Evolutionary conservation across 768 basidiomycete genomes (phyloP), one percentile per base, ranked within the genome.

Genomic region (Cystobasidium tubakii): DNA sequence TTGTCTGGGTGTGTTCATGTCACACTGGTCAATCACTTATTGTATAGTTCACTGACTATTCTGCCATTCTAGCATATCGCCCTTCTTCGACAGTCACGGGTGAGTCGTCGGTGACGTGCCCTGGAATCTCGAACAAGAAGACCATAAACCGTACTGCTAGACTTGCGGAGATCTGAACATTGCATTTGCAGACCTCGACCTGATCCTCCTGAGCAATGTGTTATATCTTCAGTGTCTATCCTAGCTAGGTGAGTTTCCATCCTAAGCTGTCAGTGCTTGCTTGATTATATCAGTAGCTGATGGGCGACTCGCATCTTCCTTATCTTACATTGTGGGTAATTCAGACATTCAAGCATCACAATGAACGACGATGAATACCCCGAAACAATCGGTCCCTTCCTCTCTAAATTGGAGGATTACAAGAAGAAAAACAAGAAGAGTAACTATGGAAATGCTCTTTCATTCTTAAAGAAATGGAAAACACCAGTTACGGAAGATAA

Each of bases 281-380:
- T n/a, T n/a, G n/a, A n/a, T n/a, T n/a, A n/a, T n/a, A n/a, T n/a
- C n/a, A n/a, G n/a, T n/a, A n/a, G n/a, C n/a, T n/a, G n/a, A n/a
- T n/a, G n/a, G n/a, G n/a, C n/a, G n/a, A n/a, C n/a, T n/a, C n/a
- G n/a, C n/a, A n/a, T n/a, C n/a, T n/a, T n/a, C n/a, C n/a, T n/a
- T n/a, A n/a, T n/a, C n/a, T n/a, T n/a, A n/a, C n/a, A n/a, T n/a
- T n/a, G n/a, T n/a, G n/a, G n/a, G n/a, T n/a, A n/a, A n/a, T n/a
- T 53, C 80, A 53, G 66, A 23, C 66, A 53, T 36, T 53, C 66
- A 33, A 44, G 39, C 27, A 71, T 71, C 34, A 71, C 69, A 60
- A 54, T 54, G 19, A 83, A 83, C 76, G 82, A 82, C 73, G 82
- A 83, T 70, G 82, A 83, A 57, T 82, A 60, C 57, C 81, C 80